A percentile compares a stretch with the other conserved stretches of the same genome.
Evolutionary conservation across 768 basidiomycete species (phyloP).

Genomic region (Boletus barrowsii): DNA sequence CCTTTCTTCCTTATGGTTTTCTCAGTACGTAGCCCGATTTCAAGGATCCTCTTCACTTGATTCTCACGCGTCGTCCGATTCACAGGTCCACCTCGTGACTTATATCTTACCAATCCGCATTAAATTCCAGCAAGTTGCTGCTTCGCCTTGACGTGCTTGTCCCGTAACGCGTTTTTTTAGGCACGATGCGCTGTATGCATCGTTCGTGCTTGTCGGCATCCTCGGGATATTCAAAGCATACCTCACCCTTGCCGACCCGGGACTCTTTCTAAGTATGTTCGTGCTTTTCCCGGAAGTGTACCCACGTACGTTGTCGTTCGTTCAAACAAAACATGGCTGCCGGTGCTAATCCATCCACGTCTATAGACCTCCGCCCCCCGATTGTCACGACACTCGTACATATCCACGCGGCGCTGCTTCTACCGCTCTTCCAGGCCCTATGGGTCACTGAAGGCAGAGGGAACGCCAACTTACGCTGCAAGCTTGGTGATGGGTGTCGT

Average conservation of each 20-base stretch:
- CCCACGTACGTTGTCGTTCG: conserved; percentile 54
- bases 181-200: conserved; percentile 80
- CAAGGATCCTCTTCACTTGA: background rate
- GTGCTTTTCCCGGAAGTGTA: conserved; percentile 80
- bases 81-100: conserved; percentile 76
- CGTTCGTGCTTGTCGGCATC: conserved; percentile 72
- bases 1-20: conserved; percentile 95
- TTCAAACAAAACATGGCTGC: too few species aligned
- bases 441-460: conserved; percentile 92
- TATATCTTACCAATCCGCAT: conserved; percentile 84
- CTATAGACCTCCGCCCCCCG: conserved; percentile 76
- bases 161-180: conserved; percentile 36
- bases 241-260: conserved; percentile 85
- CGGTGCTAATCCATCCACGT: background rate
- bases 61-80: background rate
- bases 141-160: background rate
- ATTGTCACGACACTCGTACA: conserved; percentile 82
- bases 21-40: conserved; percentile 53
- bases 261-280: conserved; percentile 80
- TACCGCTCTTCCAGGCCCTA: conserved; percentile 87
- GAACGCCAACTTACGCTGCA: conserved; percentile 96
- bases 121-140: conserved; percentile 69
- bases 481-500: conserved; percentile 91
- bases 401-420: conserved; percentile 76
- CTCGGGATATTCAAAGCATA: conserved; percentile 88